phyloP scores from a whole-genome alignment of 331 rosid genomes.

The Spiraea crenata region DNA sequence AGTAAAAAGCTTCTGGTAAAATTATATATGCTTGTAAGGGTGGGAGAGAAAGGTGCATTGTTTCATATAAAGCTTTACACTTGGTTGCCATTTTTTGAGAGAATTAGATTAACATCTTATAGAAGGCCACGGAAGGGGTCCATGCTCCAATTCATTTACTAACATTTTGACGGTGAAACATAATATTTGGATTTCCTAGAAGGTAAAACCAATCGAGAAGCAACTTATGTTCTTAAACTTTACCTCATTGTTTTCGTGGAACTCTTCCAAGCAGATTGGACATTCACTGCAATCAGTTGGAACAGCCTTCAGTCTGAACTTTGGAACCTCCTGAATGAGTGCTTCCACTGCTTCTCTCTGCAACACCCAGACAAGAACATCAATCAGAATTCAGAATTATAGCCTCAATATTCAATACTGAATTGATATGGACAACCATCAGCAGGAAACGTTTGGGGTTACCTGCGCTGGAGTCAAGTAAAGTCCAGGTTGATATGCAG shows the following conservation, averaged over 20 bases:
- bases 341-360: conserved; percentile 99
- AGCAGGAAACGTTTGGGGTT: conserved; percentile 3
- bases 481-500: conserved; percentile 82
- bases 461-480: conserved; percentile 97
- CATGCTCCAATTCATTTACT: neutral
- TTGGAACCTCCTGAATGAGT: conserved; percentile 94
- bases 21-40: neutral
- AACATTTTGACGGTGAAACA: neutral
- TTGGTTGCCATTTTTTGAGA: neutral
- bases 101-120: neutral
- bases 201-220: no score
- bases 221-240: neutral
- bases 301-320: conserved; percentile 89
- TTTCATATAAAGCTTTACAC: neutral
- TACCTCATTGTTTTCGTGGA: conserved; percentile 90
- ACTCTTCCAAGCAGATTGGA: conserved; percentile 95
- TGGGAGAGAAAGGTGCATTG: neutral
- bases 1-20: conserved; percentile 27
- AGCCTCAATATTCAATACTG: neutral
- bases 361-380: conserved; percentile 21
- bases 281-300: conserved; percentile 97
- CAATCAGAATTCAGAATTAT: conserved; percentile 24
- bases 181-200: no score
- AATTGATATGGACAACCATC: neutral
- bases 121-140: neutral